These are phyloP conservation scores for Trichomonas gallinae DNA, from an alignment of 208 protist genomes.

Conservation along the genomic window DNA sequence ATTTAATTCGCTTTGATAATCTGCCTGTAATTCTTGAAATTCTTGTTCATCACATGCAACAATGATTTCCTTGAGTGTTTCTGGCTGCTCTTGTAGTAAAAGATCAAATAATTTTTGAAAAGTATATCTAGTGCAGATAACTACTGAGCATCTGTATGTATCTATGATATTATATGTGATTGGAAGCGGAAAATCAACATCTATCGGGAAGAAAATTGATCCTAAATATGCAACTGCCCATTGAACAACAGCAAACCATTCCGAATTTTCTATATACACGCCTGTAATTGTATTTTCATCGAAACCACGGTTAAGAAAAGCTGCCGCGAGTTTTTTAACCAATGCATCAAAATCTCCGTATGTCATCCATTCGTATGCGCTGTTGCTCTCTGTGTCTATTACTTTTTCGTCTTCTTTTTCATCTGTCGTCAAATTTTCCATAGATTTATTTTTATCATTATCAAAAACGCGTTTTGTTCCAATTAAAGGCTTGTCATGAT, in stretches of 20 bases:
- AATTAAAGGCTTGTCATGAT: not conserved
- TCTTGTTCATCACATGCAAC: not conserved
- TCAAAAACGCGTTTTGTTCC: not conserved
- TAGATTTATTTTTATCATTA: no score
- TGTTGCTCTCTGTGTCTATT: no score
- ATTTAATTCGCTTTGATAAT: not conserved
- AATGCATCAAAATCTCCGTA: not conserved
- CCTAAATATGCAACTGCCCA: not conserved
- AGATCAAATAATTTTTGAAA: not conserved
- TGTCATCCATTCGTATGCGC: not conserved
- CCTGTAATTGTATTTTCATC: not conserved
- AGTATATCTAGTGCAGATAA: not conserved
- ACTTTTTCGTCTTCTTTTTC: not conserved
- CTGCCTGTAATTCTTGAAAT: not conserved
- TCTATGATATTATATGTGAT: not conserved
- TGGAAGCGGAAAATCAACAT: not conserved
- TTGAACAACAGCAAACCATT: not conserved
- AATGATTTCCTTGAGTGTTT: not conserved
- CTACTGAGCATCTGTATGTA: not conserved
- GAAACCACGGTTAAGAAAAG: not conserved
- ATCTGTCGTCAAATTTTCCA: not conserved
- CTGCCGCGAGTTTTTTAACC: not conserved
- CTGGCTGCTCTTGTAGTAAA: not conserved
- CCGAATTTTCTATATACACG: not conserved
- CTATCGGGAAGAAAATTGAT: not conserved